Conservation (phyloP, 140 eudicot genomes). For the Ambrosia hybrid region DNA sequence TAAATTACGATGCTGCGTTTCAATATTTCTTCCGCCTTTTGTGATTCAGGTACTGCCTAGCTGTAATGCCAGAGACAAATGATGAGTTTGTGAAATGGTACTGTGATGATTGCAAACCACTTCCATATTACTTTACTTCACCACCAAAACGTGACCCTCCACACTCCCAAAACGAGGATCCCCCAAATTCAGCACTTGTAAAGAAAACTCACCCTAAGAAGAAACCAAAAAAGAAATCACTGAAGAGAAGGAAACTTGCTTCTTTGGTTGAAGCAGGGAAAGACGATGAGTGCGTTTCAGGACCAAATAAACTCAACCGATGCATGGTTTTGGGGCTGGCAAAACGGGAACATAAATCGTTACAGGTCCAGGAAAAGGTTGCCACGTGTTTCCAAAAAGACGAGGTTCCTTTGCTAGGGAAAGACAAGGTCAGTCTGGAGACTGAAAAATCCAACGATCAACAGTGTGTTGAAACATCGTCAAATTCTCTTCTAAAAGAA, state of each 20-base stretch:
- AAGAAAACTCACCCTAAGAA: not conserved
- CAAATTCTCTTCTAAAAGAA: not conserved
- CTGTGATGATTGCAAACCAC: constrained; percentile 40
- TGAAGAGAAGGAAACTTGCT: constrained; percentile 18
- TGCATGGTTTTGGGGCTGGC: constrained; percentile 23
- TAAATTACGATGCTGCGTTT: not conserved
- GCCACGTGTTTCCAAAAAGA: constrained; percentile 2
- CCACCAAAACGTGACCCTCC: constrained; percentile 11
- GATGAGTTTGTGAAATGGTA: constrained; percentile 36
- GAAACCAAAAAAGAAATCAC: constrained; percentile 11
- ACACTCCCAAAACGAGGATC: constrained; percentile 10
- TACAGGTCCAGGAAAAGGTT: not conserved
- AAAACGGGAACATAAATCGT: not conserved
- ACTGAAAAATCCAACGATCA: constrained; percentile 3
- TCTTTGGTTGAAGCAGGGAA: constrained; percentile 7
- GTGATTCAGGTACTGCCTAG: constrained; percentile 39
- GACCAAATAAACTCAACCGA: not conserved
- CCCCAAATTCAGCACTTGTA: constrained; percentile 14
- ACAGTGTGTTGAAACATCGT: constrained; percentile 15
- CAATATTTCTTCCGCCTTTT: constrained; percentile 5
- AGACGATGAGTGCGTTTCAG: constrained; percentile 5
- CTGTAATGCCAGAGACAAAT: constrained; percentile 20
- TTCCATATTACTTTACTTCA: constrained; percentile 11
- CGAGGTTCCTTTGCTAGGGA: not conserved
- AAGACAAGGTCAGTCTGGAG: not conserved